Evolutionary conservation across 352 stramenopile species (phyloP).

Genomic region (Sclerospora graminicola): DNA sequence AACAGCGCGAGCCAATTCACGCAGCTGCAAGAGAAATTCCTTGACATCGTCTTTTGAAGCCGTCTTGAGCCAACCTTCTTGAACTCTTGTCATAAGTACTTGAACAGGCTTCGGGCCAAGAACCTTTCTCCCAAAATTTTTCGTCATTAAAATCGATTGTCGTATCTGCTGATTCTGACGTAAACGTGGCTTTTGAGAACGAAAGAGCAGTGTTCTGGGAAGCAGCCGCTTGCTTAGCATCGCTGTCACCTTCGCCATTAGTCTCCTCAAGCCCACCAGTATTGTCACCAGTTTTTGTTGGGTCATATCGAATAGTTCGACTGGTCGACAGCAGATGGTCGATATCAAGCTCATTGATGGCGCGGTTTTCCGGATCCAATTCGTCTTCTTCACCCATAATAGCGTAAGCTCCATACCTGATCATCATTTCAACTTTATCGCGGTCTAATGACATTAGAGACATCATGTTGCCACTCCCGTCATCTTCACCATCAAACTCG

Average conservation of each 20-base stretch:
- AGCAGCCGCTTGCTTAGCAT: slow-evolving; percentile 25
- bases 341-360: slow-evolving; percentile 87
- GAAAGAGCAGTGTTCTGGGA: slow-evolving; percentile 60
- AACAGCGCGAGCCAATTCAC: slow-evolving; percentile 64
- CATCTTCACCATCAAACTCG: slow-evolving; percentile 91
- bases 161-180: slow-evolving; percentile 73
- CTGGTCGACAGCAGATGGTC: slow-evolving; percentile 75
- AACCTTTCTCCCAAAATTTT: slow-evolving; percentile 89
- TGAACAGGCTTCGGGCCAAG: slow-evolving; percentile 80
- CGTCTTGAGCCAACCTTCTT: slow-evolving; percentile 66
- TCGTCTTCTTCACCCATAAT: slow-evolving; percentile 96
- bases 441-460: slow-evolving; percentile 89
- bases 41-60: slow-evolving; percentile 77
- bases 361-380: slow-evolving; percentile 76
- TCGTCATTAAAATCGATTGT: slow-evolving; percentile 88
- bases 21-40: slow-evolving; percentile 66
- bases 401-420: slow-evolving; percentile 95
- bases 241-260: slow-evolving; percentile 28
- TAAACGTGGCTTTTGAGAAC: slow-evolving; percentile 86
- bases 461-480: slow-evolving; percentile 87
- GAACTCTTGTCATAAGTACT: slow-evolving; percentile 80
- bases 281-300: slow-evolving; percentile 38
- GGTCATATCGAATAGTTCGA: slow-evolving; percentile 85
- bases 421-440: slow-evolving; percentile 98
- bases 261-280: slow-evolving; percentile 27